phyloP scores from a whole-genome alignment of 129 eudicot species.

The Calendula officinalis region DNA sequence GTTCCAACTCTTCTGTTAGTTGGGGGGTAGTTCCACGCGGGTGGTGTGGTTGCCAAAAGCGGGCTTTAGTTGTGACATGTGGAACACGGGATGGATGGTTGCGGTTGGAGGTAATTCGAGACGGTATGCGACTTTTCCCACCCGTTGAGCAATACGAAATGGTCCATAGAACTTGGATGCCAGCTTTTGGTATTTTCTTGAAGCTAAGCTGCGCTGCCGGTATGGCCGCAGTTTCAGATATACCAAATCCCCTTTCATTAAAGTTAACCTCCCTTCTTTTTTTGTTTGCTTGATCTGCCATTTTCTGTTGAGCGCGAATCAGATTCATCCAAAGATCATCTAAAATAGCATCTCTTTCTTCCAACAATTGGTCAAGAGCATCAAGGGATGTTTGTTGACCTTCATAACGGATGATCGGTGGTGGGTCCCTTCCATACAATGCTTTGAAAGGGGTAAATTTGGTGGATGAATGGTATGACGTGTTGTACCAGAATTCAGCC shows the following conservation, averaged over 20 bases:
- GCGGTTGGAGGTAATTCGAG: not conserved
- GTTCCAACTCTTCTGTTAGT: too few species aligned
- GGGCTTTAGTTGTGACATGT: not conserved
- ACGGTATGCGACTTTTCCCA: not conserved
- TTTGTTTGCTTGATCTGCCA: not conserved
- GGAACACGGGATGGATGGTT: not conserved
- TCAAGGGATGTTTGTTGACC: too few species aligned
- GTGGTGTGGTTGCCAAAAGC: too few species aligned
- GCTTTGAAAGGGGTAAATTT: too few species aligned
- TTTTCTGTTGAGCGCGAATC: not conserved
- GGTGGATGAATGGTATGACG: not conserved
- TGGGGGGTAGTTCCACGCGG: too few species aligned
- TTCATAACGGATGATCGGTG: too few species aligned
- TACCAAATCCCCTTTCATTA: not conserved
- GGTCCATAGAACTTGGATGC: not conserved
- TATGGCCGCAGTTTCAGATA: not conserved
- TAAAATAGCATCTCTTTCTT: not conserved
- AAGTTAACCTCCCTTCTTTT: not conserved
- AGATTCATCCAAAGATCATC: not conserved
- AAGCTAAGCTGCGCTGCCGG: not conserved
- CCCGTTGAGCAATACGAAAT: not conserved
- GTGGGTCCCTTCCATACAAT: too few species aligned
- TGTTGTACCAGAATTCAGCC: not conserved
- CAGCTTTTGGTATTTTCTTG: not conserved
- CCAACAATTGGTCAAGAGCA: too few species aligned